Conservation (phyloP, 2,329 filamentous ascomycete species). For the Aspergillus pseudoglaucus region DNA sequence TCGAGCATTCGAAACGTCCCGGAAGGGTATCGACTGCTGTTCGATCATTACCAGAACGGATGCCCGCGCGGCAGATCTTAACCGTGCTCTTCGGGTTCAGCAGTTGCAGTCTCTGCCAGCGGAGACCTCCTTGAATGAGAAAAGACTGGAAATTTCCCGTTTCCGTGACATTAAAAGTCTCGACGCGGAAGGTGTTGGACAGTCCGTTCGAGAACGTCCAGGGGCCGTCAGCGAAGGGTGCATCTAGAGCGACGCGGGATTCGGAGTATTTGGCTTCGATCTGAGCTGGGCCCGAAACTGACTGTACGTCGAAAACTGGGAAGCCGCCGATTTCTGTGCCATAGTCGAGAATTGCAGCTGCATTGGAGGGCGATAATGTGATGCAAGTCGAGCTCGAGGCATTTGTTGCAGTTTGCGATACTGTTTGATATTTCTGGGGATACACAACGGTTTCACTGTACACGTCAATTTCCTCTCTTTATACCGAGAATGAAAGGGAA, state of each 20-base stretch:
- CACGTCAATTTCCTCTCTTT: neutral
- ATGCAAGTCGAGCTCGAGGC: slow-evolving; percentile 4
- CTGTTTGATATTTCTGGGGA: neutral
- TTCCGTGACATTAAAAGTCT: slow-evolving; percentile 12
- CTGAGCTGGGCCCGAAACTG: slow-evolving; percentile 6
- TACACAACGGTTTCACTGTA: neutral
- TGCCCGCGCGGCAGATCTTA: neutral
- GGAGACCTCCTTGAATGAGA: slow-evolving; percentile 12
- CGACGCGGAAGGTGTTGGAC: slow-evolving; percentile 9
- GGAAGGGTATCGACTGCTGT: slow-evolving; percentile 4
- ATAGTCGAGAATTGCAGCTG: slow-evolving; percentile 11
- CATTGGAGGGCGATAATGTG: neutral
- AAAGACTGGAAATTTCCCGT: slow-evolving; percentile 7
- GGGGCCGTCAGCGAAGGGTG: slow-evolving; percentile 9
- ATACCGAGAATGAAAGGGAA: too few species aligned
- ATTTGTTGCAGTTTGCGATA: neutral
- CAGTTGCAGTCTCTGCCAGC: slow-evolving; percentile 9
- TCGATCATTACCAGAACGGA: neutral
- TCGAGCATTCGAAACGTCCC: slow-evolving; percentile 7
- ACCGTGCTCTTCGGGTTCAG: slow-evolving; percentile 1
- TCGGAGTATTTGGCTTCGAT: slow-evolving; percentile 14
- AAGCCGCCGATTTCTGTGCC: slow-evolving; percentile 11
- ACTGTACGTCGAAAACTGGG: slow-evolving; percentile 9
- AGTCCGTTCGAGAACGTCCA: slow-evolving; percentile 12
- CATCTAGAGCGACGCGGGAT: slow-evolving; percentile 7